Evolutionary conservation across 1,284 basidiomycete genomes (phyloP).

Genomic region (Apiotrichum veenhuisii): DNA sequence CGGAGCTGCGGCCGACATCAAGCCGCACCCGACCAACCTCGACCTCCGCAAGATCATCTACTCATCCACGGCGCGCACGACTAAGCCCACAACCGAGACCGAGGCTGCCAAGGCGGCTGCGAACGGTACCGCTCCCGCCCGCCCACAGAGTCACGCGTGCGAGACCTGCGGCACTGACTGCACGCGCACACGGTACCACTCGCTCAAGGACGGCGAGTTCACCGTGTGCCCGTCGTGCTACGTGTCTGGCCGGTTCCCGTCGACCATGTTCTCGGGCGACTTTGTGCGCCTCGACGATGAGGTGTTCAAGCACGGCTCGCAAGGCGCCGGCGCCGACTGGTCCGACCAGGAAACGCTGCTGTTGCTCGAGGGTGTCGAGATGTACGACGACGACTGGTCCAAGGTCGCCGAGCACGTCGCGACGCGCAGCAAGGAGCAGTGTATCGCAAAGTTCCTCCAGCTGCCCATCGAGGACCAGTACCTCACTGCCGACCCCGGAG

Average conservation of each 20-base stretch:
- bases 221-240: constrained; percentile 88
- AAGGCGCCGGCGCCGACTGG: constrained; percentile 67
- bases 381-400: constrained; percentile 97
- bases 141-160: constrained; percentile 64
- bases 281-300: constrained; percentile 82
- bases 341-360: constrained; percentile 83
- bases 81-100: constrained; percentile 58
- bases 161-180: constrained; percentile 95
- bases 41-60: constrained; percentile 83
- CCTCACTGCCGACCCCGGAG: constrained; percentile 47
- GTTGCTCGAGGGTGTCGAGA: constrained; percentile 90
- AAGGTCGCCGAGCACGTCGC: constrained; percentile 88
- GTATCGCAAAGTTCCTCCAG: constrained; percentile 91
- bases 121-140: constrained; percentile 51
- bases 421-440: constrained; percentile 86
- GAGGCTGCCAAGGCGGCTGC: constrained; percentile 64
- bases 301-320: constrained; percentile 53
- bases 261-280: constrained; percentile 93
- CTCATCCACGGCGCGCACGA: constrained; percentile 73
- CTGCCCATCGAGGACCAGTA: constrained; percentile 96
- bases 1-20: constrained; percentile 54
- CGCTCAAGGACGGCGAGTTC: constrained; percentile 85
- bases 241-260: constrained; percentile 92
- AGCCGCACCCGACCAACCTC: constrained; percentile 63
- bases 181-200: constrained; percentile 83